Percentiles rank a stretch among this genome's conserved stretches.
phyloP scores from a whole-genome alignment of 805 yeast genomes.

The Groenewaldozyma tartarivorans region DNA sequence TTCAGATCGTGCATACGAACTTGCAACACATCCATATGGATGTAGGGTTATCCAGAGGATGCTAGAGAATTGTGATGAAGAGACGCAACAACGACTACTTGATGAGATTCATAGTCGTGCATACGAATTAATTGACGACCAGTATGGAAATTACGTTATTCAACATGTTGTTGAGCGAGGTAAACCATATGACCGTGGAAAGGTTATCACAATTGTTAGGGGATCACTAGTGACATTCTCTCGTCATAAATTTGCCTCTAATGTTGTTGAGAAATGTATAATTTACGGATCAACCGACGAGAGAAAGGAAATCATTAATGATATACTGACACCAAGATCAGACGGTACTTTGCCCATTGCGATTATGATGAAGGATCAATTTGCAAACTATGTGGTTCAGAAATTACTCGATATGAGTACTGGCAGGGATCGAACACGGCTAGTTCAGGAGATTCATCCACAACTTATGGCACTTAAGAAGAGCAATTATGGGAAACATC shows the following conservation, averaged over 20 bases:
- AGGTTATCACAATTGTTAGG: slow-evolving; percentile 57
- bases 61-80: slow-evolving; percentile 62
- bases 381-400: slow-evolving; percentile 95
- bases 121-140: slow-evolving; percentile 79
- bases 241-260: slow-evolving; percentile 95
- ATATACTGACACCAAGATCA: slow-evolving; percentile 33
- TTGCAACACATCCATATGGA: slow-evolving; percentile 94
- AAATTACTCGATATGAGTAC: slow-evolving; percentile 78
- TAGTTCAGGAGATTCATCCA: slow-evolving; percentile 69
- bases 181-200: slow-evolving; percentile 42
- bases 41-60: slow-evolving; percentile 93
- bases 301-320: slow-evolving; percentile 51
- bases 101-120: slow-evolving; percentile 64
- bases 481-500: slow-evolving; percentile 67
- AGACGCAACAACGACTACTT: slow-evolving; percentile 59
- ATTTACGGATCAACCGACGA: slow-evolving; percentile 59
- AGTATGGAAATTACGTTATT: slow-evolving; percentile 95
- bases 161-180: slow-evolving; percentile 91
- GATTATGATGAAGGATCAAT: slow-evolving; percentile 95
- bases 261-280: slow-evolving; percentile 92
- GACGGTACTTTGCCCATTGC: slow-evolving; percentile 46
- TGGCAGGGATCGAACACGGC: slow-evolving; percentile 55
- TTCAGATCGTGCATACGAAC: slow-evolving; percentile 54
- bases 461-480: slow-evolving; percentile 67
- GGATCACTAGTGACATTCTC: slow-evolving; percentile 71